phyloP scores from a whole-genome alignment of 331 rosid species.

The Rhamnella rubrinervis region DNA sequence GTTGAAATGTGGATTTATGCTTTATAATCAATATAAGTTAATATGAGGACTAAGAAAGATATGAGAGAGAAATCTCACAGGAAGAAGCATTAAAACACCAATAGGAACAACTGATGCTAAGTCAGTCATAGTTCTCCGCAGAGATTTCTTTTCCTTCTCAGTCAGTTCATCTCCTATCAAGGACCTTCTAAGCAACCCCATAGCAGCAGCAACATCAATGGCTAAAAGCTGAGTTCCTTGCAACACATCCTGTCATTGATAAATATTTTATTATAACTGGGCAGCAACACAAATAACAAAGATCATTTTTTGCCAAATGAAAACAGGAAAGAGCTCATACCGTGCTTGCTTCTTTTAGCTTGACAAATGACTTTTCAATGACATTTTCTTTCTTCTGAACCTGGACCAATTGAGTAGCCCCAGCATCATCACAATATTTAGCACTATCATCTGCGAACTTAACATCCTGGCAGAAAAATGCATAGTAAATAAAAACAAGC shows the following conservation, averaged over 20 bases:
- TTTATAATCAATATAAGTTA: not conserved
- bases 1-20: not conserved
- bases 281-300: not conserved
- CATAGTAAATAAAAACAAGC: not conserved
- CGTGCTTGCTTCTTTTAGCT: slow-evolving; percentile 77
- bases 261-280: not conserved
- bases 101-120: slow-evolving; percentile 97
- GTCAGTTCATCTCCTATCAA: slow-evolving; percentile 86
- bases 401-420: slow-evolving; percentile 46
- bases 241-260: slow-evolving; percentile 78
- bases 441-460: slow-evolving; percentile 47
- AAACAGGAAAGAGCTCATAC: slow-evolving; percentile 42
- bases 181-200: slow-evolving; percentile 70
- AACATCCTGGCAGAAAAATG: slow-evolving; percentile 44
- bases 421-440: slow-evolving; percentile 31
- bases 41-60: slow-evolving; percentile 7
- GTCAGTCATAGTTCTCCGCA: slow-evolving; percentile 87
- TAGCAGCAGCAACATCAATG: slow-evolving; percentile 77
- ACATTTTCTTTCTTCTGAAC: slow-evolving; percentile 65
- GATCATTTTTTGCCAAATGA: slow-evolving; percentile 19
- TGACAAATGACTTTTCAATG: slow-evolving; percentile 73
- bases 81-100: slow-evolving; percentile 94
- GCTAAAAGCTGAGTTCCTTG: slow-evolving; percentile 99
- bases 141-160: slow-evolving; percentile 78
- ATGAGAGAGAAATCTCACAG: slow-evolving; percentile 51